Base-by-base conservation (phyloP, 2,329 filamentous ascomycete species). In the Dothidotthia symphoricarpi region DNA sequence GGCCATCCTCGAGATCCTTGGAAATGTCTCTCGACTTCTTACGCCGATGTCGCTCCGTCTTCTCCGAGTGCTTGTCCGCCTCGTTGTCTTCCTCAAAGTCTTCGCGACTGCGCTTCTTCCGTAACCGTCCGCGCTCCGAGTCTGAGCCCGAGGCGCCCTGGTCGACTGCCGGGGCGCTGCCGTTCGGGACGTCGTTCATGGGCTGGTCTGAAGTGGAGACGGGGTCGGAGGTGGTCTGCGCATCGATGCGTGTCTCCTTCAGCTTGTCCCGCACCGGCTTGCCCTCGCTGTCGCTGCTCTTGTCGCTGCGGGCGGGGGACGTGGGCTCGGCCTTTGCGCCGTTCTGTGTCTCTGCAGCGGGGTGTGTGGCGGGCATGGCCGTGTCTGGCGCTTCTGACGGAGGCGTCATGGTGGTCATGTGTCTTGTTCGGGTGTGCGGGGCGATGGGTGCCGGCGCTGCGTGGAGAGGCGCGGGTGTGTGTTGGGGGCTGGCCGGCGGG, bases 211-310 rank as follows among this genome's bases (percentile, higher is more conserved):
- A 41, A 24, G 27, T 33, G 26, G 46, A 37, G 13, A 36, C 36
- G 35, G 49, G 38, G 24, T 61, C 50, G 12, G 53, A 49, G 13
- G 46, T 45, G 29, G 50, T 29, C 29, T 57, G 52, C 35, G 70
- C 66, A 26, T 74, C 74, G 39, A 83, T 80, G n/a, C 75, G 72
- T 3, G 80, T 80, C 53, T 82, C 75, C 61, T 80, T 76, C 36
- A 83, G 66, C 63, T 81, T 78, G 58, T 82, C 75, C 41, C 80
- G 69, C 25, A 81, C 76, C 7, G 77, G 77, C 43, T 73, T 74
- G 59, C 82, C 78, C 43, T 75, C 73, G 41, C 66, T 67, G 28
- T 74, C 71, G 39, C 63, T 63, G 48, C 62, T 64, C 42, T 51
- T 66, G 45, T 75, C 72, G 41, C 64, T 68, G 25, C 51, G 59